These are phyloP conservation scores for Pseudevernia furfuracea DNA, from an alignment of 495 filamentous ascomycete genomes.

Conservation along the genomic window DNA sequence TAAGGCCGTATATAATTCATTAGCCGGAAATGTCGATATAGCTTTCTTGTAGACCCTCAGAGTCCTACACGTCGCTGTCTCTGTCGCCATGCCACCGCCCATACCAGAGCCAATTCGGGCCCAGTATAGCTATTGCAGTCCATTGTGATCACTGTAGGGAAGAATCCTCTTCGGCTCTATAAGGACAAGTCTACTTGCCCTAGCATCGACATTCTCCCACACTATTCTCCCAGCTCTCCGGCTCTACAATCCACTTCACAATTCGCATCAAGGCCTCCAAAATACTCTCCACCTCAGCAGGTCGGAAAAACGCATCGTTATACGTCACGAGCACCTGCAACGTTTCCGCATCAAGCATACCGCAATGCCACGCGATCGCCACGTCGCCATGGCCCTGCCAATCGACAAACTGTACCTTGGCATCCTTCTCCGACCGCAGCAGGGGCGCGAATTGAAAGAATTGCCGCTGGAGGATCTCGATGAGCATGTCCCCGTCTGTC, in stretches of 20 bases:
- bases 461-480: slow-evolving; percentile 9
- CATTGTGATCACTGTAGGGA: no score
- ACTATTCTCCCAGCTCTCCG: slow-evolving; percentile 1
- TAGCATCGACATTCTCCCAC: slow-evolving; percentile 5
- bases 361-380: slow-evolving; percentile 8
- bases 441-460: slow-evolving; percentile 5
- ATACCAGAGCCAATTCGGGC: no score
- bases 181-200: no score
- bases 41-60: no score
- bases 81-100: no score
- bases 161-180: no score
- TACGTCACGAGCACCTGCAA: slow-evolving; percentile 10
- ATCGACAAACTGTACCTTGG: not conserved
- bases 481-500: not conserved
- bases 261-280: slow-evolving; percentile 9
- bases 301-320: slow-evolving; percentile 5
- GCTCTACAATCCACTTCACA: slow-evolving; percentile 3
- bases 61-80: no score
- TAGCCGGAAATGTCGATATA: no score
- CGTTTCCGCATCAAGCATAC: slow-evolving; percentile 15
- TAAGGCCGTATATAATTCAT: no score
- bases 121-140: no score
- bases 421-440: not conserved
- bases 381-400: not conserved
- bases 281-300: slow-evolving; percentile 1